phyloP scores from a whole-genome alignment of 495 filamentous ascomycete species.

The Xeromyces bisporus region DNA sequence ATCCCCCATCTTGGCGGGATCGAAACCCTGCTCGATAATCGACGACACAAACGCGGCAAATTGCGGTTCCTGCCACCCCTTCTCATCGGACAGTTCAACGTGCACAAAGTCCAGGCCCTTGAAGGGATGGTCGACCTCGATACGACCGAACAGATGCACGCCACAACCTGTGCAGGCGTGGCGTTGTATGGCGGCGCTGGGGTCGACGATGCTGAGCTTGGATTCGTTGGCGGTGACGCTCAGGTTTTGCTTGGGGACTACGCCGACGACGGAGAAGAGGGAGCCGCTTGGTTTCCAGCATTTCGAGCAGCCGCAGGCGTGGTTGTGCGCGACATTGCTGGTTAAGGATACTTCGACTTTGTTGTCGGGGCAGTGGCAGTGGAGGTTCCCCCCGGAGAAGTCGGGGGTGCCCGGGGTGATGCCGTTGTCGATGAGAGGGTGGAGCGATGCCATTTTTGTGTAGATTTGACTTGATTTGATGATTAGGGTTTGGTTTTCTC shows the following conservation, averaged over 20 bases:
- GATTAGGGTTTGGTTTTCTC: not conserved
- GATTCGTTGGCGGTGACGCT: slow-evolving; percentile 30
- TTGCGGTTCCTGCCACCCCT: slow-evolving; percentile 46
- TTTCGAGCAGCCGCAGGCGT: slow-evolving; percentile 48
- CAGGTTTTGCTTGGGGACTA: slow-evolving; percentile 30
- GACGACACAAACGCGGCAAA: slow-evolving; percentile 43
- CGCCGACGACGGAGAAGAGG: slow-evolving; percentile 42
- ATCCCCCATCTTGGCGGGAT: slow-evolving; percentile 32
- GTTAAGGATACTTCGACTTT: slow-evolving; percentile 34
- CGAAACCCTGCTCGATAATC: slow-evolving; percentile 44
- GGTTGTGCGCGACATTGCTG: slow-evolving; percentile 42
- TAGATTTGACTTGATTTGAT: too few species aligned
- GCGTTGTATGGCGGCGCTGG: slow-evolving; percentile 35
- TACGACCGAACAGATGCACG: slow-evolving; percentile 39
- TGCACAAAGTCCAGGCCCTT: slow-evolving; percentile 47
- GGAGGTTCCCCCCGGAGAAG: slow-evolving; percentile 36
- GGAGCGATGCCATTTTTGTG: slow-evolving; percentile 26
- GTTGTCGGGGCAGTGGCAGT: slow-evolving; percentile 34
- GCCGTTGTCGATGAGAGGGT: slow-evolving; percentile 43
- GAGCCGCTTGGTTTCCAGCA: slow-evolving; percentile 43
- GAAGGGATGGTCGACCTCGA: slow-evolving; percentile 43
- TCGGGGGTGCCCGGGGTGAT: slow-evolving; percentile 24
- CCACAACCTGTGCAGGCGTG: slow-evolving; percentile 40
- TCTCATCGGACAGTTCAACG: slow-evolving; percentile 34
- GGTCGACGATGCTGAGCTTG: slow-evolving; percentile 37